These are phyloP conservation scores for Trichomonas vaginalis DNA, from an alignment of 208 protist species.

Conservation along the genomic window DNA sequence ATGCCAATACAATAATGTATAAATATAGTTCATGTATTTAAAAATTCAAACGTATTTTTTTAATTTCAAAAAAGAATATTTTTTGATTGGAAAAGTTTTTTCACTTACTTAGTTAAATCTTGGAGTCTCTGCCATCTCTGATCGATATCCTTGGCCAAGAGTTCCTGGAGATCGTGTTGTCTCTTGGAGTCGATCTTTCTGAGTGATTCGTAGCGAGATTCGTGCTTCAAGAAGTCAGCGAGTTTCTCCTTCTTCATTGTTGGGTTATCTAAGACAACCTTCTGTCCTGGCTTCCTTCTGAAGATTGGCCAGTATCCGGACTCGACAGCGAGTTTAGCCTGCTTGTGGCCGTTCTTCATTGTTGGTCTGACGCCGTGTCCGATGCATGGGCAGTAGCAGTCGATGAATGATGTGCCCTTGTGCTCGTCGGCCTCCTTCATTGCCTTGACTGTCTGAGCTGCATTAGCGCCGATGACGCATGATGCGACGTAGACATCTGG, in stretches of 20 bases:
- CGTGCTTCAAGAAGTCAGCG: not conserved
- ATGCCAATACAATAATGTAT: too few species aligned
- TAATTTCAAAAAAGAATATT: too few species aligned
- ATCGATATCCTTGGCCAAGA: not conserved
- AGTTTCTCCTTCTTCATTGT: not conserved
- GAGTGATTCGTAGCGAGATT: not conserved
- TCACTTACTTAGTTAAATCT: not conserved
- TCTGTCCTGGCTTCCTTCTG: not conserved
- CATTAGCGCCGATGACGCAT: constrained; percentile 34
- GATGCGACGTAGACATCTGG: constrained; percentile 46
- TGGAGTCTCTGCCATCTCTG: not conserved
- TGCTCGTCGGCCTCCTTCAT: constrained; percentile 46
- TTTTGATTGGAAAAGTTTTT: too few species aligned
- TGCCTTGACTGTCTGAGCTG: constrained; percentile 32
- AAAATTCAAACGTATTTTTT: too few species aligned
- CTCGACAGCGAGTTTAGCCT: not conserved
- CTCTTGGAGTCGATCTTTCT: not conserved
- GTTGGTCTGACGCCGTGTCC: not conserved
- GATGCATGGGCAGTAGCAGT: constrained; percentile 46
- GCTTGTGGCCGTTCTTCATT: not conserved
- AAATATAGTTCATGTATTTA: too few species aligned
- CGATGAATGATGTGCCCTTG: constrained; percentile 36
- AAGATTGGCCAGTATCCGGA: not conserved
- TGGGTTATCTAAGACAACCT: not conserved
- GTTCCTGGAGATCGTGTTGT: not conserved